Evolutionary conservation across 2,329 filamentous ascomycete genomes (phyloP), one percentile per base, ranked within the genome.

Genomic region (Metarhizium rileyi): DNA sequence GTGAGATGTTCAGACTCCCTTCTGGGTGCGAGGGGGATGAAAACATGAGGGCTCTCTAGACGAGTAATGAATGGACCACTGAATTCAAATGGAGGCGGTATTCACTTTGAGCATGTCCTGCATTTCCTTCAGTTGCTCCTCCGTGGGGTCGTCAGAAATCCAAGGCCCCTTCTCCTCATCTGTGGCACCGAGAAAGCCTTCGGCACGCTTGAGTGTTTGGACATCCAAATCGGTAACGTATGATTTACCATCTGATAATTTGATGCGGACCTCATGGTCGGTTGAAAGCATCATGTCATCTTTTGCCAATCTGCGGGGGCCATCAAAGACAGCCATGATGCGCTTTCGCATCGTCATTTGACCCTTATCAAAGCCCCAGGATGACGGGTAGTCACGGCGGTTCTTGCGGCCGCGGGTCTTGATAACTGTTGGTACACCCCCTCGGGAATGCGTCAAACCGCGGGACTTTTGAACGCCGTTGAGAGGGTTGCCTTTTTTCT

Each of bases 321-420:
- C 93, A 62, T 97, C 90, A 61, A 94, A 98, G 20, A 95, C 87
- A 55, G 89, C 89, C 61, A 97, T 76, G 49, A 96, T 89, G 26
- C 93, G 87, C 80, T 96, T 96, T 81, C 94, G 96, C 81, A 95
- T 94, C 63, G 87, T 94, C 88, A 97, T 95, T 73, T 93, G 90
- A 61, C 88, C 86, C 61, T 87, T 84, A 54, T 90, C 81, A 60
- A 90, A 93, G 47, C 93, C 91, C 93, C 93, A 98, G 2, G 87
- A 90, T 0, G 87, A 82, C 12, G 93, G 93, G 66, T 95, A 97
- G 66, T 95, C 88, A 66, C 90, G 90, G 57, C 90, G 83, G 75
- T 89, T 91, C 76, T 94, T 95, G 69, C 89, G 87, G 50, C 87
- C 83, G 60, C 80, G 81, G 33, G 73, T 70, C 66, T 77, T 79